Evolutionary conservation across 176 grass and related monocot species (phyloP).

Genomic region (Stipa capillata): DNA sequence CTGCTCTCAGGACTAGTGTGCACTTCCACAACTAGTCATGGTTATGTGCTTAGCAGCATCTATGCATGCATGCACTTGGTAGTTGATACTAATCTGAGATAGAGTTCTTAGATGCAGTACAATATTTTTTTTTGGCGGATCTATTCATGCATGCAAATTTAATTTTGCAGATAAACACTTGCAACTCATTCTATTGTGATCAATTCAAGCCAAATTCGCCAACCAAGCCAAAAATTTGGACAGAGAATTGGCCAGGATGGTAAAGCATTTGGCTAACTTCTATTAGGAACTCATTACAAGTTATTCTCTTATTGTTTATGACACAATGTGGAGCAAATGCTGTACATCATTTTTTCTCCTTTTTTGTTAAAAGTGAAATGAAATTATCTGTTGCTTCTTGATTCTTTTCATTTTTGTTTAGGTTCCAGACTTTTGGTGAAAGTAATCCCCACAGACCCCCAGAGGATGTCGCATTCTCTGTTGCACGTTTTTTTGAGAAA

Average conservation of each 20-base stretch:
- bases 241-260: constrained; percentile 99
- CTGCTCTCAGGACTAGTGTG: not conserved
- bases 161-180: constrained; percentile 92
- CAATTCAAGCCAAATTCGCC: constrained; percentile 70
- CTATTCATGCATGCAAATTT: not conserved
- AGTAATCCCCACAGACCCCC: constrained; percentile 83
- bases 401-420: constrained; percentile 26
- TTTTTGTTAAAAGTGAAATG: not conserved
- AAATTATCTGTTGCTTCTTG: not conserved
- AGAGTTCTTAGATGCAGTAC: not conserved
- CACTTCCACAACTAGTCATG: not conserved
- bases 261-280: constrained; percentile 31
- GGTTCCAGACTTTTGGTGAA: constrained; percentile 94
- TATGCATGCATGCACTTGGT: not conserved
- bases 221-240: constrained; percentile 96
- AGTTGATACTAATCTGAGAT: not conserved
- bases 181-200: constrained; percentile 93
- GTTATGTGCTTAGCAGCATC: not conserved
- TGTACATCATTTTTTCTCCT: not conserved
- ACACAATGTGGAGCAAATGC: not conserved
- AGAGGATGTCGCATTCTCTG: constrained; percentile 94
- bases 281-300: not conserved
- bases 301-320: not conserved
- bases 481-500: constrained; percentile 94
- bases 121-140: not conserved